Evolutionary conservation across 2,329 filamentous ascomycete genomes (phyloP), one percentile per base, ranked within the genome.

Genomic region (Alternaria alternata): DNA sequence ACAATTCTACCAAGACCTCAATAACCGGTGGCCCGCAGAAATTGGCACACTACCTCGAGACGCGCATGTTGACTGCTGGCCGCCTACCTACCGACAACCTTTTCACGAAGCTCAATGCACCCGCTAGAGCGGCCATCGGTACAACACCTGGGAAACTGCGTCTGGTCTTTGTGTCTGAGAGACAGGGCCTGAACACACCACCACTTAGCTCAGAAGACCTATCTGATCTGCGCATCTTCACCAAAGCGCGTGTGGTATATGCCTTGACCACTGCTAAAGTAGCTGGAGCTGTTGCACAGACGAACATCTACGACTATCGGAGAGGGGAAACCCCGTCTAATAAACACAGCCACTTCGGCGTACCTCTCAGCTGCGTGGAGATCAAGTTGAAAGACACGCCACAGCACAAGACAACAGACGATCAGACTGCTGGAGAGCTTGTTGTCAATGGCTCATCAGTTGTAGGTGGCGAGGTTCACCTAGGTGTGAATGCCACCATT

Each of bases 241-340:
- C 91, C 2, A 87, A 90, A 28, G 90, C 93, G 2, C 88, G 93
- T 52, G 84, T 97, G 57, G 84, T 96, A 51, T 97, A 98, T 77
- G 94, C 93, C 3, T 84, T 99, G 55, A 91, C 93, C 18, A 89
- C 91, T 1, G 83, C 92, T 24, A 87, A 88, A 62, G 91, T 98
- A n/a, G 94, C 94, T 2, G 95, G 95, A 38, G 90, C 94, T 1
- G 87, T 96, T n/a, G 84, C 90, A 1, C 94, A 98, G 80, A 96
- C 92, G 7, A 89, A 92, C 62, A 85, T 94, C 39, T 96, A 92
- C 74, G 94, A 98, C 76, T 98, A 98, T 78, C 84, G 94, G 49
- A 66, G 84, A 85, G 63, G 81, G 79, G 38, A 78, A 41, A 75
- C 78, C 43, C 52, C 67, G 7, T 75, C 65, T 64, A 74, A 69